Evolutionary conservation across 495 filamentous ascomycete genomes (phyloP), one percentile per base, ranked within the genome.

Genomic region (Lasiosphaeriaceae sp.): DNA sequence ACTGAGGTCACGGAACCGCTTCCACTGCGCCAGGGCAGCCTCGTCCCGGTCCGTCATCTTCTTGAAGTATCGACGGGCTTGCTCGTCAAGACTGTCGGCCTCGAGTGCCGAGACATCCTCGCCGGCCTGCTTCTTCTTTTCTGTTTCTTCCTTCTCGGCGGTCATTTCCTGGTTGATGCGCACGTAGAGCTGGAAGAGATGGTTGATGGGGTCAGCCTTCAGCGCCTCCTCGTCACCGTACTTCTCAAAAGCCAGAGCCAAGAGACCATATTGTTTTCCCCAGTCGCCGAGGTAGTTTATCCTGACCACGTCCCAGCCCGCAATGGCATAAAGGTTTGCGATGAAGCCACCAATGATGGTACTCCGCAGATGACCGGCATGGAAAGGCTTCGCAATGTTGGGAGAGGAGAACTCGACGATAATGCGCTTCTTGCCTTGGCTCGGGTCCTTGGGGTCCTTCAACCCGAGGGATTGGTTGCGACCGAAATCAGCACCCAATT

Each of bases 1-100:
- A 73, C 88, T 92, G 46, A 98, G 80, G 45, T 95, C 88, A 68
- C 94, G 83, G 80, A 97, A 98, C 19, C 85, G 82, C 64, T 82
- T 81, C 94, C 94, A 98, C 56, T 88, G 75, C 41, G 84, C 86
- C 45, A 96, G 74, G 2, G 89, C 92, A 19, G 84, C 83, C 52
- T 80, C 69, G 58, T 96, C 86, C 19, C 88, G 83, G 62, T 92
- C 86, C 41, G 90, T 89, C 90, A 98, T 95, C 61, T 85, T 84
- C 72, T 89, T 92, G 80, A 98, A 98, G 73, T 96, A 96, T 35
- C 86, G 69, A 44, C 78, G 80, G 56, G 83, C 83, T 67, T 85
- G 77, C 63, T 85, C 81, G 57, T 85, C 90, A 12, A 82, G 62
- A 55, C 81, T 78, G 50, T 82, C 71, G 31, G 70, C 71, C 59